Percentiles rank a stretch among this genome's conserved stretches.
These are phyloP conservation scores for Cordyceps cicadae DNA, from an alignment of 2,329 filamentous ascomycete species.

Conservation along the genomic window DNA sequence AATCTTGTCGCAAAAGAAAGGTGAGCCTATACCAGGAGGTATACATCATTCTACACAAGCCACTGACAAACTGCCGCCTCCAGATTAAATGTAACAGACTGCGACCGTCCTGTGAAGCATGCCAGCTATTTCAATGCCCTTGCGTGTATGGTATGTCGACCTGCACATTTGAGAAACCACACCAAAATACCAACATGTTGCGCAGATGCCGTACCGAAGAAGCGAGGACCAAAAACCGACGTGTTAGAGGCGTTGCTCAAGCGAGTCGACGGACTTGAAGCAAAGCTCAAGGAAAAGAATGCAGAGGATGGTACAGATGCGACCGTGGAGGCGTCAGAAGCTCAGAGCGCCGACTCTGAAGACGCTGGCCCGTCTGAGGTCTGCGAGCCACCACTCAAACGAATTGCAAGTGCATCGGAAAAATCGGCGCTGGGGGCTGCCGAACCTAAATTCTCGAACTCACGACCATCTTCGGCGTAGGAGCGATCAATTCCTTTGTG, in stretches of 20 bases:
- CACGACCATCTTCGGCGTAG: background rate
- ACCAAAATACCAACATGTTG: background rate
- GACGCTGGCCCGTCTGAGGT: slow-evolving; percentile 22
- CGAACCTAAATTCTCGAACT: slow-evolving; percentile 31
- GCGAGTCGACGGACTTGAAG: slow-evolving; percentile 76
- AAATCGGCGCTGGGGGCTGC: slow-evolving; percentile 28
- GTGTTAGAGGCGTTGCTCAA: slow-evolving; percentile 78
- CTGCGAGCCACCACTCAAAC: slow-evolving; percentile 34
- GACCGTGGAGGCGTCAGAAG: background rate
- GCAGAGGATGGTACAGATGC: slow-evolving; percentile 15
- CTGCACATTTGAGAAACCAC: background rate
- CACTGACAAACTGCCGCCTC: slow-evolving; percentile 5
- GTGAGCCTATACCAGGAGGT: slow-evolving; percentile 36
- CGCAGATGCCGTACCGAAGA: slow-evolving; percentile 78
- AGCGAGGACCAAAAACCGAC: slow-evolving; percentile 83
- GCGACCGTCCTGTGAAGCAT: slow-evolving; percentile 78
- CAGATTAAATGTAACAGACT: slow-evolving; percentile 90
- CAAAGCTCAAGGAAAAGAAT: slow-evolving; percentile 64
- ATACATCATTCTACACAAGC: background rate
- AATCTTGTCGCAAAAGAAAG: slow-evolving; percentile 88
- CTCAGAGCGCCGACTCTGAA: background rate
- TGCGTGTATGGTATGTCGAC: slow-evolving; percentile 70
- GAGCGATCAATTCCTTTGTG: background rate
- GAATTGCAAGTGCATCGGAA: slow-evolving; percentile 28
- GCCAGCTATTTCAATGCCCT: slow-evolving; percentile 78